phyloP scores from a whole-genome alignment of 2,329 filamentous ascomycete genomes.

The Lachnellula willkommii region DNA sequence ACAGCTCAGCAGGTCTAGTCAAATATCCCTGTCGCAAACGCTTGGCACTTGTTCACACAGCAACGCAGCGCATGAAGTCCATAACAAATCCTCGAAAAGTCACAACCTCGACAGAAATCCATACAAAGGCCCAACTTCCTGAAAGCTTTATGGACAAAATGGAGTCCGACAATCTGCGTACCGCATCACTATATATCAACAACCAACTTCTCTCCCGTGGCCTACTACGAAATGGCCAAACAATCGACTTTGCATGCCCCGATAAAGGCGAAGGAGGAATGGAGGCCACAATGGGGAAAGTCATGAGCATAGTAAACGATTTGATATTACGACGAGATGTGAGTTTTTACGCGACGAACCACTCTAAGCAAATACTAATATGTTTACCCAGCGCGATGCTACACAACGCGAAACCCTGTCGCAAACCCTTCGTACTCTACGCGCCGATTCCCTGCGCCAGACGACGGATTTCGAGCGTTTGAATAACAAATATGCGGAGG shows the following conservation, averaged over 20 bases:
- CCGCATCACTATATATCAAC: conserved; percentile 67
- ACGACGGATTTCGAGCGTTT: conserved; percentile 61
- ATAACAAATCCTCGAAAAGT: too few species aligned
- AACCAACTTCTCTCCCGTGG: conserved; percentile 64
- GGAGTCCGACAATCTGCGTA: conserved; percentile 52
- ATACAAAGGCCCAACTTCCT: too few species aligned
- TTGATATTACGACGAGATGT: conserved; percentile 86
- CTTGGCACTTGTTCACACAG: too few species aligned
- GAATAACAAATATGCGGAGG: conserved; percentile 48
- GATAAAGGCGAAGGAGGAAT: conserved; percentile 57
- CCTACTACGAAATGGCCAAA: conserved; percentile 60
- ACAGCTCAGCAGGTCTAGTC: too few species aligned
- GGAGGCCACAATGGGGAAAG: conserved; percentile 69
- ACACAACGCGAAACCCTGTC: conserved; percentile 82
- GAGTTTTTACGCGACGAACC: conserved; percentile 33
- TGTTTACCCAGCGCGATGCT: conserved; percentile 65
- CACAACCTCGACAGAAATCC: too few species aligned
- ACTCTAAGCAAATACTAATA: neutral
- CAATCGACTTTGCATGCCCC: conserved; percentile 77
- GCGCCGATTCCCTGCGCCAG: conserved; percentile 69
- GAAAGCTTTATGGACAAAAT: conserved; percentile 11
- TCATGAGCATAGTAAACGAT: conserved; percentile 93
- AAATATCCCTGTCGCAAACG: too few species aligned
- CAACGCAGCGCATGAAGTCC: too few species aligned
- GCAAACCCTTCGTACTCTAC: conserved; percentile 68